These are phyloP conservation scores for Pichia sp. DNA, from an alignment of 1,139 yeast genomes.

Conservation along the genomic window DNA sequence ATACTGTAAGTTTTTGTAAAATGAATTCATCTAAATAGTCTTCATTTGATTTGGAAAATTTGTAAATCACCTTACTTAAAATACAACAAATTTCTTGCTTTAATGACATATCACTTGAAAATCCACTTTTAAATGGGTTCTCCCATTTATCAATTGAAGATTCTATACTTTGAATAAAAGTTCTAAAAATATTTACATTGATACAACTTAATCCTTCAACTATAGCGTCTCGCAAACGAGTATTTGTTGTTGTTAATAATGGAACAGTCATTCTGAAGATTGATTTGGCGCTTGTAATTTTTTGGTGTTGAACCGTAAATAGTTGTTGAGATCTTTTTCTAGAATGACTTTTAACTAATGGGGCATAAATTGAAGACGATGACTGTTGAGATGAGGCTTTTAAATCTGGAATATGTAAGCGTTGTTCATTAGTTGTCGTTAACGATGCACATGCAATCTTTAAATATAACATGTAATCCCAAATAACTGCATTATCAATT, in stretches of 20 bases:
- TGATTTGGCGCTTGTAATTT: slow-evolving; percentile 87
- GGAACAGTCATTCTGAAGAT: slow-evolving; percentile 87
- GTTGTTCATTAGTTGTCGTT: slow-evolving; percentile 85
- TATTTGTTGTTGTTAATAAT: slow-evolving; percentile 63
- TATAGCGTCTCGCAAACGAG: slow-evolving; percentile 74
- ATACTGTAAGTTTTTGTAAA: slow-evolving; percentile 54
- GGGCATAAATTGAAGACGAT: slow-evolving; percentile 22
- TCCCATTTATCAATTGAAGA: slow-evolving; percentile 59
- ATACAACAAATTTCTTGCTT: slow-evolving; percentile 78
- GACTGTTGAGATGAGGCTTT: slow-evolving; percentile 12
- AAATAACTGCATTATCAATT: slow-evolving; percentile 31
- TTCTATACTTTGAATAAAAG: slow-evolving; percentile 75
- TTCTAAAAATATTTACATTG: slow-evolving; percentile 80
- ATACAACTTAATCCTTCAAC: slow-evolving; percentile 83
- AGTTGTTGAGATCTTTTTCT: slow-evolving; percentile 71
- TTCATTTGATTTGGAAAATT: slow-evolving; percentile 47
- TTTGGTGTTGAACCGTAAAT: slow-evolving; percentile 79
- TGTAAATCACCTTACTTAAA: slow-evolving; percentile 60
- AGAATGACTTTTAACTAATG: slow-evolving; percentile 40
- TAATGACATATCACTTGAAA: slow-evolving; percentile 28
- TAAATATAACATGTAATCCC: slow-evolving; percentile 53
- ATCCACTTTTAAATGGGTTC: slow-evolving; percentile 19
- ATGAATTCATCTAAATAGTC: slow-evolving; percentile 66
- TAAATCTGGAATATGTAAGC: slow-evolving; percentile 48
- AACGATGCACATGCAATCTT: slow-evolving; percentile 90